phyloP scores from a whole-genome alignment of 2,329 filamentous ascomycete species.

The Microdochium paspali region DNA sequence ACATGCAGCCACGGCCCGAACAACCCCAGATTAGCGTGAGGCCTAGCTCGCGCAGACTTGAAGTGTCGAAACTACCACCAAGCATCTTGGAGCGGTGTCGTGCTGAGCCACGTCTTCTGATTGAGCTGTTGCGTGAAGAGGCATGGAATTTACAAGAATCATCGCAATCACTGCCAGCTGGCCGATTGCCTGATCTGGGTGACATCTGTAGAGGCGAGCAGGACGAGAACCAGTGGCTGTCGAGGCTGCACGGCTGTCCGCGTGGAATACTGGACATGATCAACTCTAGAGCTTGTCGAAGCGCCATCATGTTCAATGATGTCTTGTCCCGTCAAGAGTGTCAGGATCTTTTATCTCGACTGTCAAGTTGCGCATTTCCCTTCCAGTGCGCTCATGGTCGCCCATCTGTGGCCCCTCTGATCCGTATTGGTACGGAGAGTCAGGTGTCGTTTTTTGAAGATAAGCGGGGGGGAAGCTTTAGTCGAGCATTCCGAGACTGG shows the following conservation, averaged over 20 bases:
- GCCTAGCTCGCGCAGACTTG: not conserved
- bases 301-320: constrained; percentile 85
- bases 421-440: constrained; percentile 32
- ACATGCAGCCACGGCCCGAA: constrained; percentile 19
- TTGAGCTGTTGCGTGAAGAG: constrained; percentile 67
- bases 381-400: constrained; percentile 80
- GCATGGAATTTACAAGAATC: constrained; percentile 56
- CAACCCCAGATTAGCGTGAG: not conserved
- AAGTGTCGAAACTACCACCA: constrained; percentile 54
- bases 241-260: constrained; percentile 60
- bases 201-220: constrained; percentile 2
- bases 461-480: constrained; percentile 7
- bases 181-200: no score
- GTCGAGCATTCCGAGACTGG: constrained; percentile 15
- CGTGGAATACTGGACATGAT: constrained; percentile 66
- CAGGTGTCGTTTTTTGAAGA: constrained; percentile 1
- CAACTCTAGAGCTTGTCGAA: constrained; percentile 67
- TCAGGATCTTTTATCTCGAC: constrained; percentile 37
- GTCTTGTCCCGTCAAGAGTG: constrained; percentile 49
- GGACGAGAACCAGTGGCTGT: constrained; percentile 39
- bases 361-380: constrained; percentile 60
- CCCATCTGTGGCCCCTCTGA: constrained; percentile 54
- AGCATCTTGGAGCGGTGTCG: constrained; percentile 69
- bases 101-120: constrained; percentile 59
- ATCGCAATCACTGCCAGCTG: constrained; percentile 5